A percentile compares a stretch with the other conserved stretches of the same genome.
These are phyloP conservation scores for Eleusine coracana DNA, from an alignment of 176 grass and related monocot species.

Conservation along the genomic window DNA sequence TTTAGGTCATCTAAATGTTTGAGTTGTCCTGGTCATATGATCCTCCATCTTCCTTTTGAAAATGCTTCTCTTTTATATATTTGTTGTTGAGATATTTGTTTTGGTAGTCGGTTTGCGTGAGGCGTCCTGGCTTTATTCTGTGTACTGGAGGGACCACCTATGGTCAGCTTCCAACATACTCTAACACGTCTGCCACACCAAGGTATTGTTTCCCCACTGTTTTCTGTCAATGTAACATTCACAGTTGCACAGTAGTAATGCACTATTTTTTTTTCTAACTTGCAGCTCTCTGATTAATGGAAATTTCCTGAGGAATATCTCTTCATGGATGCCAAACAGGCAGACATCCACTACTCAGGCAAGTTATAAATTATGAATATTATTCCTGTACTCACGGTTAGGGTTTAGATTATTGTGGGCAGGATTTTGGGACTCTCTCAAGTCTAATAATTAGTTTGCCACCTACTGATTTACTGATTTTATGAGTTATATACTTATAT, in stretches of 20 bases:
- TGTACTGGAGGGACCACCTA: slow-evolving; percentile 92
- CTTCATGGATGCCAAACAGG: slow-evolving; percentile 88
- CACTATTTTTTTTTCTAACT: slow-evolving; percentile 3
- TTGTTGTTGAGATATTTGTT: slow-evolving; percentile 35
- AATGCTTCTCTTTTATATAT: slow-evolving; percentile 32
- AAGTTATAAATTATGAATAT: slow-evolving; percentile 13
- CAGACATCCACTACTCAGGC: slow-evolving; percentile 62
- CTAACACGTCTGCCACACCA: slow-evolving; percentile 53
- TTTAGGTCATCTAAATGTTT: slow-evolving; percentile 49
- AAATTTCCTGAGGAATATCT: slow-evolving; percentile 87
- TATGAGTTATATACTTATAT: no score
- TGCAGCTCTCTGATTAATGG: slow-evolving; percentile 64
- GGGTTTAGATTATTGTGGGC: slow-evolving; percentile 1
- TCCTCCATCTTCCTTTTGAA: slow-evolving; percentile 6
- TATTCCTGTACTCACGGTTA: slow-evolving; percentile 16
- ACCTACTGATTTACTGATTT: not conserved
- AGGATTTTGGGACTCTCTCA: slow-evolving; percentile 6
- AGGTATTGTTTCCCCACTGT: slow-evolving; percentile 53
- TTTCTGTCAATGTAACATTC: slow-evolving; percentile 36
- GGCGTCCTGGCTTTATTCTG: slow-evolving; percentile 88
- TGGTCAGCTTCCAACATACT: slow-evolving; percentile 85
- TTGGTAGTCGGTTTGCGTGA: slow-evolving; percentile 77
- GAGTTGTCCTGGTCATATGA: slow-evolving; percentile 22
- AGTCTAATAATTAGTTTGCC: slow-evolving; percentile 10
- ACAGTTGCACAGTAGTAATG: slow-evolving; percentile 18